phyloP scores from a whole-genome alignment of 1,139 yeast genomes.

The Petasospora fabianii region DNA sequence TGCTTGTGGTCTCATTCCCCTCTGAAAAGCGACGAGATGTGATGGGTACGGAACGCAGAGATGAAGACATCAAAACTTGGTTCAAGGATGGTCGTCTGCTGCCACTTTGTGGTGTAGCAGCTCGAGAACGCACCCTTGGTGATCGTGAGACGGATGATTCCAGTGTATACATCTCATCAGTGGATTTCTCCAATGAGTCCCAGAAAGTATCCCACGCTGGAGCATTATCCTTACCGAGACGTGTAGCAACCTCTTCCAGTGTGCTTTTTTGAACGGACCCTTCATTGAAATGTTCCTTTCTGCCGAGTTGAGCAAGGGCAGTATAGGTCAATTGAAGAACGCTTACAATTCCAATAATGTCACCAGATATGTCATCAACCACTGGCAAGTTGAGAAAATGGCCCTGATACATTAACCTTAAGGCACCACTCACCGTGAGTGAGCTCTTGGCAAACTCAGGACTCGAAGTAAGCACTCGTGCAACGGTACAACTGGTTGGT shows the following conservation, averaged over 20 bases:
- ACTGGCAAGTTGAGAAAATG: conserved; percentile 39
- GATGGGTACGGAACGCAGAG: conserved; percentile 20
- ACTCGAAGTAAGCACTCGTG: conserved; percentile 38
- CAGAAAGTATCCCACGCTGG: conserved; percentile 39
- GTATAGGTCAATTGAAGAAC: conserved; percentile 39
- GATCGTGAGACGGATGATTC: conserved; percentile 21
- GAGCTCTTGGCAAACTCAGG: conserved; percentile 38
- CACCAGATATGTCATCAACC: conserved; percentile 27
- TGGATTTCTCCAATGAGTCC: conserved; percentile 34
- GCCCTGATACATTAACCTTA: conserved; percentile 41
- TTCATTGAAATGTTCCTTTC: conserved; percentile 24
- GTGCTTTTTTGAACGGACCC: conserved; percentile 24
- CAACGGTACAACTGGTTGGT: conserved; percentile 34
- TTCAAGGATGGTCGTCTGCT: conserved; percentile 22
- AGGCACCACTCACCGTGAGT: conserved; percentile 36
- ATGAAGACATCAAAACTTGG: conserved; percentile 15
- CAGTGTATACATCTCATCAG: conserved; percentile 24
- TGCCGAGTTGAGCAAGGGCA: conserved; percentile 32
- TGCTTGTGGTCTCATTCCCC: conserved; percentile 6
- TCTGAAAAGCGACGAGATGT: conserved; percentile 16
- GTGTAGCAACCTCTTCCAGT: conserved; percentile 25
- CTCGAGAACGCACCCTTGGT: conserved; percentile 7
- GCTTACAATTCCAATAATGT: conserved; percentile 37
- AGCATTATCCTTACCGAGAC: conserved; percentile 27
- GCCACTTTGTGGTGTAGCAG: conserved; percentile 18